phyloP scores from a whole-genome alignment of 2,329 filamentous ascomycete genomes.

The Grosmannia clavigera region DNA sequence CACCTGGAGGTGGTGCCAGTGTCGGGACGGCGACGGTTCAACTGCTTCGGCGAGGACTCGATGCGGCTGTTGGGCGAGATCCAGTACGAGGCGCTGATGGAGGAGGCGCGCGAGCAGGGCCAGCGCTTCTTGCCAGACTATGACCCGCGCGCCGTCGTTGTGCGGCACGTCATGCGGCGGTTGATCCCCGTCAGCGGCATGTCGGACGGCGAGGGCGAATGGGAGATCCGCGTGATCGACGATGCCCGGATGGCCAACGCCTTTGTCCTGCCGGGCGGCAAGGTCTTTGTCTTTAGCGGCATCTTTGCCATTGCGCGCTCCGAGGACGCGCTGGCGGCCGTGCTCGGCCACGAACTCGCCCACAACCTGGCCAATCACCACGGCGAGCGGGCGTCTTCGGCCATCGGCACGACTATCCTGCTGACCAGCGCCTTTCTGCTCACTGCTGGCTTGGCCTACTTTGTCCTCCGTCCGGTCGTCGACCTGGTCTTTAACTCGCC shows the following conservation, averaged over 20 bases:
- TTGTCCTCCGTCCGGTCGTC: conserved; percentile 35
- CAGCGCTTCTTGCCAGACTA: conserved; percentile 43
- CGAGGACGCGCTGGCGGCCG: conserved; percentile 60
- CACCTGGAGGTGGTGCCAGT: conserved; percentile 64
- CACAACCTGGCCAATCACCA: conserved; percentile 60
- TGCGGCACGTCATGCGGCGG: conserved; percentile 51
- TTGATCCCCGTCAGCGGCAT: conserved; percentile 57
- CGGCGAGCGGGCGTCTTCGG: conserved; percentile 48
- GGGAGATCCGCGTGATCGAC: conserved; percentile 68
- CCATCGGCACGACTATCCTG: conserved; percentile 39
- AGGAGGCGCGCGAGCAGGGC: conserved; percentile 37
- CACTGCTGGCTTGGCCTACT: conserved; percentile 28
- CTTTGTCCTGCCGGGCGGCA: conserved; percentile 66
- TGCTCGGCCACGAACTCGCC: conserved; percentile 69
- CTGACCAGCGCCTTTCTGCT: conserved; percentile 37
- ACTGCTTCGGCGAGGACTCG: conserved; percentile 44
- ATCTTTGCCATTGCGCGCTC: conserved; percentile 54
- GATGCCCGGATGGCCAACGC: conserved; percentile 54
- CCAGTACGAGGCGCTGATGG: conserved; percentile 45
- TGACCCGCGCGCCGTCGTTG: conserved; percentile 43
- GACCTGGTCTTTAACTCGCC: conserved; percentile 55
- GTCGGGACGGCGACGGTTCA: conserved; percentile 61
- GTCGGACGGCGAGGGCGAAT: conserved; percentile 33
- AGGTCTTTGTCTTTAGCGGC: conserved; percentile 69
- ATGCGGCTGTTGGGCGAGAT: conserved; percentile 41